A percentile compares a stretch with the other conserved stretches of the same genome.
Conservation (phyloP, 2,329 filamentous ascomycete genomes). For the Neoscytalidium dimidiatum region DNA sequence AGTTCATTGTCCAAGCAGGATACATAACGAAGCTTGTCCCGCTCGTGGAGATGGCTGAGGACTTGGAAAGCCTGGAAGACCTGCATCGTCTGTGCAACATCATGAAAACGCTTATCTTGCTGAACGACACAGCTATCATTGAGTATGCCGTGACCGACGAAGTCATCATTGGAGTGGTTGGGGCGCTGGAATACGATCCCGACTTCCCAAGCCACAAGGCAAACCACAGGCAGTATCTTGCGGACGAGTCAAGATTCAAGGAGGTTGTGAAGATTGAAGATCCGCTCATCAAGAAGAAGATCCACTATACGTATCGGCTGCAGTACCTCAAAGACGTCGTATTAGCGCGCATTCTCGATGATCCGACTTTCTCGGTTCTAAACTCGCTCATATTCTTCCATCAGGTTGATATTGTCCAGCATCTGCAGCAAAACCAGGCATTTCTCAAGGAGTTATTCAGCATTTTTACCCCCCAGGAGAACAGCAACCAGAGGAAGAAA, state of each 20-base stretch:
- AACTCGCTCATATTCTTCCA: slow-evolving; percentile 99
- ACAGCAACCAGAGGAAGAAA: slow-evolving; percentile 74
- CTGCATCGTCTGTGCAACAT: slow-evolving; percentile 94
- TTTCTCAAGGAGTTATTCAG: slow-evolving; percentile 86
- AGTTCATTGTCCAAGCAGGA: slow-evolving; percentile 80
- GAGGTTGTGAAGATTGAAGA: slow-evolving; percentile 95
- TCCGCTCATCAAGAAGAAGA: slow-evolving; percentile 78
- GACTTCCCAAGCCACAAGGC: slow-evolving; percentile 98
- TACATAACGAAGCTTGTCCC: slow-evolving; percentile 88
- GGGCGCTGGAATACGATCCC: slow-evolving; percentile 94
- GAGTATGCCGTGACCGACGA: slow-evolving; percentile 91
- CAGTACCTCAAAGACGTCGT: slow-evolving; percentile 99
- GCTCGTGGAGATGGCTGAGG: slow-evolving; percentile 84
- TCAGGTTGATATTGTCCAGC: slow-evolving; percentile 95
- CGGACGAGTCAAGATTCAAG: slow-evolving; percentile 86
- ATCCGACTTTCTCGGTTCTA: slow-evolving; percentile 94
- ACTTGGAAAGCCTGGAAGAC: slow-evolving; percentile 82
- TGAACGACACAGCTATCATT: slow-evolving; percentile 94
- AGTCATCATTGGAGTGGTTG: slow-evolving; percentile 87
- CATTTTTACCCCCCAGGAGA: slow-evolving; percentile 71
- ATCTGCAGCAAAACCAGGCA: slow-evolving; percentile 77
- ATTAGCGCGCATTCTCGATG: slow-evolving; percentile 90
- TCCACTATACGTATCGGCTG: slow-evolving; percentile 92
- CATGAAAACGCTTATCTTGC: slow-evolving; percentile 91
- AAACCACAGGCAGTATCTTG: slow-evolving; percentile 91